Conservation (phyloP, 176 grass and related monocot genomes). For the Paspalum notatum region DNA sequence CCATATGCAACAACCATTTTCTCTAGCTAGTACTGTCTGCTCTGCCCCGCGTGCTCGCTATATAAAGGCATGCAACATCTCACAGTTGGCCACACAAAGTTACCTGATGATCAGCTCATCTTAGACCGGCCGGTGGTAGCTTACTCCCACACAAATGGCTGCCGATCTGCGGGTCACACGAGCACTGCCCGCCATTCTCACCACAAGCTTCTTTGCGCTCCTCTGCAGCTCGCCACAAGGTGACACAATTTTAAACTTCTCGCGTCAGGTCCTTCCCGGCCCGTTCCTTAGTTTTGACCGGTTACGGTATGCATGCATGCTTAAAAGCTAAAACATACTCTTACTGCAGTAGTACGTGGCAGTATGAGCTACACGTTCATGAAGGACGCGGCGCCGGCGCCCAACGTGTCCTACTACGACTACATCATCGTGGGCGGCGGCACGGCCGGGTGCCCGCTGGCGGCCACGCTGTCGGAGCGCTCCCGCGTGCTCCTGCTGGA, state of each 20-base stretch:
- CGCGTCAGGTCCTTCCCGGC: neutral
- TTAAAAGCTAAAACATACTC: too few species aligned
- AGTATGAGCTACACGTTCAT: slow-evolving; percentile 63
- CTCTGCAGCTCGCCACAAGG: slow-evolving; percentile 32
- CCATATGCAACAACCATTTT: neutral
- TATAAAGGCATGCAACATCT: slow-evolving; percentile 12
- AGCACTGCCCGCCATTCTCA: neutral
- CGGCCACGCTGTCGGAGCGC: slow-evolving; percentile 63
- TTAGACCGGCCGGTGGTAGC: neutral
- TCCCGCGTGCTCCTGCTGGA: slow-evolving; percentile 81
- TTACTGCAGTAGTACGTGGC: neutral
- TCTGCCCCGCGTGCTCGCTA: neutral
- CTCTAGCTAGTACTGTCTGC: too few species aligned
- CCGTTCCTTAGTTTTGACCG: neutral
- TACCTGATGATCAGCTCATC: neutral
- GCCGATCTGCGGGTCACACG: neutral
- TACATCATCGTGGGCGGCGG: slow-evolving; percentile 92
- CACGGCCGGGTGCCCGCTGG: slow-evolving; percentile 81
- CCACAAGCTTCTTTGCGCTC: slow-evolving; percentile 1
- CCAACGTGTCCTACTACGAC: slow-evolving; percentile 70
- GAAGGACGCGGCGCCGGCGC: slow-evolving; percentile 56
- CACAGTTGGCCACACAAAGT: neutral
- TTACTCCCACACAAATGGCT: slow-evolving; percentile 18
- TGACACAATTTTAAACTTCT: neutral
- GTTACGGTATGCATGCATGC: neutral